Conservation (phyloP, 176 grass and related monocot genomes). For the Coix lacrymajobi region DNA sequence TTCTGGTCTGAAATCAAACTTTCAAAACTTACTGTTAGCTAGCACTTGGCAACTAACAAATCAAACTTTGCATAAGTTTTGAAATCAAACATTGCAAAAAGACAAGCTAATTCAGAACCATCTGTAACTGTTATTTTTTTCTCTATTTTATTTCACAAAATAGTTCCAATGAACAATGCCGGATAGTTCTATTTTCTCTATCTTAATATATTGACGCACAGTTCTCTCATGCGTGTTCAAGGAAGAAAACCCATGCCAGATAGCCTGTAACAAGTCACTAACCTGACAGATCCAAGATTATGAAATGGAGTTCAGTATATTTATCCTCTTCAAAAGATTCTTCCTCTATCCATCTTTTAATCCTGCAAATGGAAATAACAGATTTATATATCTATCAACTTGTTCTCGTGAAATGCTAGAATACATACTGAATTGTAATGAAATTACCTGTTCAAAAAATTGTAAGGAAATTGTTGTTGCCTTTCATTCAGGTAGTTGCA, state of each 20-base stretch:
- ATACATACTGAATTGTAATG: too few relatives aligned
- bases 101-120: neutral
- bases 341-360: slow-evolving; percentile 87
- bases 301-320: slow-evolving; percentile 41
- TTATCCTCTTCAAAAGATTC: slow-evolving; percentile 46
- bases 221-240: neutral
- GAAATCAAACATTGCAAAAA: too few relatives aligned
- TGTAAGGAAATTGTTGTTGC: slow-evolving; percentile 22
- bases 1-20: neutral
- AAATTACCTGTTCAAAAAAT: too few relatives aligned
- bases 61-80: too few relatives aligned
- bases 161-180: neutral
- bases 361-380: slow-evolving; percentile 36
- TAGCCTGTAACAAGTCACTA: neutral
- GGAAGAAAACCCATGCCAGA: neutral
- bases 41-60: neutral
- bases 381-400: neutral
- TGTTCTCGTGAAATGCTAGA: too few relatives aligned
- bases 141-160: neutral
- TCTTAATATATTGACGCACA: neutral
- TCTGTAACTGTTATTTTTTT: neutral
- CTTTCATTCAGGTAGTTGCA: slow-evolving; percentile 93
- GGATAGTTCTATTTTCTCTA: neutral
- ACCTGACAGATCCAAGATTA: slow-evolving; percentile 89
- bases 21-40: neutral